A percentile compares a stretch with the other conserved stretches of the same genome.
Evolutionary conservation across 2,329 filamentous ascomycete species (phyloP).

Genomic region (Xylaria sp.): DNA sequence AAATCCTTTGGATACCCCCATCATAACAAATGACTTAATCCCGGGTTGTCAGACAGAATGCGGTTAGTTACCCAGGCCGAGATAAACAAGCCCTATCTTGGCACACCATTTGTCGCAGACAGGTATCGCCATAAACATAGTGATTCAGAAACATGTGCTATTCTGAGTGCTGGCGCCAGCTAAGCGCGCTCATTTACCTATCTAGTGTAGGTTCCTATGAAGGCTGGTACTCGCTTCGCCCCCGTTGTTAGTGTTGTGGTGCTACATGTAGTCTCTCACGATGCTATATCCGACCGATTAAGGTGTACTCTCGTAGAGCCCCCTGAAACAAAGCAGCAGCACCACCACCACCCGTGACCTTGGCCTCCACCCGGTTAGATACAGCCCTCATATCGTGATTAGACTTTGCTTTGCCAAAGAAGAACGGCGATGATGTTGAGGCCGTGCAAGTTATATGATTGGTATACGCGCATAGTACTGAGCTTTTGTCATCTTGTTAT

Average conservation of each 20-base stretch:
- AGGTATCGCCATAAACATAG: not conserved
- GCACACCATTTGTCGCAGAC: not conserved
- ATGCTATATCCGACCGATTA: constrained; percentile 14
- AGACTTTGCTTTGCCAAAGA: constrained; percentile 1
- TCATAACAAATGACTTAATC: constrained; percentile 23
- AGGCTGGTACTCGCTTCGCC: constrained; percentile 12
- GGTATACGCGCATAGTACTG: not conserved
- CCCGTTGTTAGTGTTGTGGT: constrained; percentile 13
- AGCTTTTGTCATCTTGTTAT: not conserved
- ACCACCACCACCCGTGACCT: not conserved
- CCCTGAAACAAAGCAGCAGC: constrained; percentile 5
- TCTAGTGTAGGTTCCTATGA: not conserved
- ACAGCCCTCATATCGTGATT: not conserved
- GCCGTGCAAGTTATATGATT: not conserved
- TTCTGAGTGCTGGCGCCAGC: constrained; percentile 36
- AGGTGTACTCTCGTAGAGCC: not conserved
- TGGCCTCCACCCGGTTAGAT: not conserved
- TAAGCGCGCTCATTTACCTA: constrained; percentile 7
- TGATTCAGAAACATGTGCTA: constrained; percentile 24
- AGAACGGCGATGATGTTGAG: not conserved
- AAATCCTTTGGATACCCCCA: constrained; percentile 3
- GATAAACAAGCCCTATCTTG: constrained; percentile 1
- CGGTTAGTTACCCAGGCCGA: constrained; percentile 17
- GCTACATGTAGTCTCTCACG: constrained; percentile 3
- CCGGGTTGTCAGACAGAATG: constrained; percentile 22